phyloP scores from a whole-genome alignment of 1,139 yeast species.

The Yamadazyma blattariae region DNA sequence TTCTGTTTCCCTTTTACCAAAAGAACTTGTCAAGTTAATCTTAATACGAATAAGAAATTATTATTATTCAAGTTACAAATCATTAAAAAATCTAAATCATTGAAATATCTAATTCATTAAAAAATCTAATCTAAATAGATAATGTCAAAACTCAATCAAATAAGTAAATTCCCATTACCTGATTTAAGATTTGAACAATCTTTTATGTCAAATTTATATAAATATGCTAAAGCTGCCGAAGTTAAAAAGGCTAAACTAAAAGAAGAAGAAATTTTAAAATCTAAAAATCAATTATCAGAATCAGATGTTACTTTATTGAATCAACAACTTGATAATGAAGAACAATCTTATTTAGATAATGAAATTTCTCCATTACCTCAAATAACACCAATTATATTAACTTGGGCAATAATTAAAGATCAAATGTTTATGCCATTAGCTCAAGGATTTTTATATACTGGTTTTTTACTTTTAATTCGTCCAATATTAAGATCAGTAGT shows the following conservation, averaged over 20 bases:
- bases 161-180: constrained; percentile 34
- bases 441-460: constrained; percentile 44
- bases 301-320: constrained; percentile 1
- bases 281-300: neutral
- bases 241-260: neutral
- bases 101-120: too few species aligned
- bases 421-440: constrained; percentile 66
- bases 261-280: too few species aligned
- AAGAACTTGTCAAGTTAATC: too few species aligned
- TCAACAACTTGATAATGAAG: constrained; percentile 20
- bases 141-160: constrained; percentile 3
- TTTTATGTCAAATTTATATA: constrained; percentile 47
- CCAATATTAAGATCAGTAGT: constrained; percentile 29
- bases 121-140: too few species aligned
- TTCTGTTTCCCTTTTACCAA: too few species aligned
- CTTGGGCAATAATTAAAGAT: constrained; percentile 59
- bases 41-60: too few species aligned
- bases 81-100: too few species aligned
- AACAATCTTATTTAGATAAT: constrained; percentile 12
- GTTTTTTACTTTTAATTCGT: constrained; percentile 27
- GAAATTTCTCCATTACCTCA: constrained; percentile 24
- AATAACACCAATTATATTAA: constrained; percentile 47
- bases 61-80: too few species aligned
- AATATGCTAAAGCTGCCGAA: constrained; percentile 23
- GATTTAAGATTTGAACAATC: constrained; percentile 67